Conservation (phyloP, 257 asterid genomes). For the Eucommia ulmoides region DNA sequence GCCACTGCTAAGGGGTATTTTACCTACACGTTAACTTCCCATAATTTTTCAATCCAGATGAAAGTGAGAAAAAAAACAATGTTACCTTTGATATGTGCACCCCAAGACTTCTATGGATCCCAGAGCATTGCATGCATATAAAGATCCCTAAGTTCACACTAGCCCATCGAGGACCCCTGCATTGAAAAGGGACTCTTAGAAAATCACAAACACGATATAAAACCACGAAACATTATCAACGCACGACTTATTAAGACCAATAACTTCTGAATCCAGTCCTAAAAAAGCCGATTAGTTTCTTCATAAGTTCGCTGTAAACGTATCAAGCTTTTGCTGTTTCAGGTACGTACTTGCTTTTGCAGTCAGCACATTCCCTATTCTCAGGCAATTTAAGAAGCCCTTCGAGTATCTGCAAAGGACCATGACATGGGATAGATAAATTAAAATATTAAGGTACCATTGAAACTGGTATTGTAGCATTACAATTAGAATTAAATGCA, state of each 20-base stretch:
- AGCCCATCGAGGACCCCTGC: conserved; percentile 99
- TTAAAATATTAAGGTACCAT: not conserved
- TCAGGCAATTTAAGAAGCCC: conserved; percentile 97
- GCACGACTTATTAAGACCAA: not conserved
- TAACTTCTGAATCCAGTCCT: not conserved
- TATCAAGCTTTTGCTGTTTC: conserved; percentile 3
- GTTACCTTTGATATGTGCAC: conserved; percentile 97
- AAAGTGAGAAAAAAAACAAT: no score
- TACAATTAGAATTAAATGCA: not conserved
- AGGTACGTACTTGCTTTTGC: conserved; percentile 81
- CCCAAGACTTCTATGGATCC: conserved; percentile 99
- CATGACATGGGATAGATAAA: not conserved
- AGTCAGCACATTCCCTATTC: conserved; percentile 98
- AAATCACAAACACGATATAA: not conserved
- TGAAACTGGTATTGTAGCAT: not conserved
- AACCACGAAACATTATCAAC: not conserved
- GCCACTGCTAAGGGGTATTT: no score
- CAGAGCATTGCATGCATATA: conserved; percentile 98
- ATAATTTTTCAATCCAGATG: no score
- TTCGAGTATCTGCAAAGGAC: conserved; percentile 62
- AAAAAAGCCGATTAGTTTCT: not conserved
- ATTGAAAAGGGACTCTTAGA: not conserved
- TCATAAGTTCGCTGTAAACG: not conserved
- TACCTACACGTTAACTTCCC: no score
- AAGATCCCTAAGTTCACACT: conserved; percentile 97